Percentiles rank a stretch among this genome's conserved stretches.
Evolutionary conservation across 768 basidiomycete species (phyloP).

Genomic region (Gymnopilus dilepis): DNA sequence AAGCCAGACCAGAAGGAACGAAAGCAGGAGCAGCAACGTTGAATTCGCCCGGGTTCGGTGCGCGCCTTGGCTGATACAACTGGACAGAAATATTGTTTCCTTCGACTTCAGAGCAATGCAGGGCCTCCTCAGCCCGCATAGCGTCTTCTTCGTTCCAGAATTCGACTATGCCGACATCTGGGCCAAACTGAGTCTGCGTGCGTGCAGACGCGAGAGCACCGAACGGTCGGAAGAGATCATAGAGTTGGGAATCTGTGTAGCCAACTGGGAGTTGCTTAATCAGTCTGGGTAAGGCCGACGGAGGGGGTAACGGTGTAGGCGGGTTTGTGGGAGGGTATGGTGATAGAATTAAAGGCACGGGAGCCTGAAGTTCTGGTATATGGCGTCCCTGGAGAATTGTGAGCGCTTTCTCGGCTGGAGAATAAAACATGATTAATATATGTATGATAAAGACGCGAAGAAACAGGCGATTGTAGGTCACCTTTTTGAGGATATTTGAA

Average conservation of each 20-base stretch:
- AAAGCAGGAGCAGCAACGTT: slow-evolving; percentile 77
- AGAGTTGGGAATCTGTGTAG: slow-evolving; percentile 75
- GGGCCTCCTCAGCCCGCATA: slow-evolving; percentile 72
- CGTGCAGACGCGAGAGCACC: slow-evolving; percentile 84
- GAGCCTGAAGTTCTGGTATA: slow-evolving; percentile 63
- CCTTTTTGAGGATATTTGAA: slow-evolving; percentile 85
- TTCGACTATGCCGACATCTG: slow-evolving; percentile 80
- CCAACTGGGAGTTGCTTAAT: slow-evolving; percentile 82
- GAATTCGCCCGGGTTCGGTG: slow-evolving; percentile 65
- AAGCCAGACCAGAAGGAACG: slow-evolving; percentile 72
- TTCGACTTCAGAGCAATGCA: slow-evolving; percentile 85
- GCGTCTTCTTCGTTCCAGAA: slow-evolving; percentile 92
- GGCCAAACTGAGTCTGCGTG: slow-evolving; percentile 75
- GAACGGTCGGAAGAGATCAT: slow-evolving; percentile 83
- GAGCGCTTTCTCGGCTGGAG: slow-evolving; percentile 85
- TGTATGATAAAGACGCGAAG: slow-evolving; percentile 14
- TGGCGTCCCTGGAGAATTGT: slow-evolving; percentile 81
- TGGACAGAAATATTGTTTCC: slow-evolving; percentile 88
- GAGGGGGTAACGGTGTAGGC: slow-evolving; percentile 75
- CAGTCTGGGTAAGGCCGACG: slow-evolving; percentile 77
- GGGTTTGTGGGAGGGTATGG: slow-evolving; percentile 84
- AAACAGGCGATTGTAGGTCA: slow-evolving; percentile 36
- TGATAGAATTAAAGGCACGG: slow-evolving; percentile 71
- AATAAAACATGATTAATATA: slow-evolving; percentile 15
- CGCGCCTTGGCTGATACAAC: slow-evolving; percentile 70